phyloP scores from a whole-genome alignment of 805 yeast genomes.

The Sugiyamaella lignohabitans region DNA sequence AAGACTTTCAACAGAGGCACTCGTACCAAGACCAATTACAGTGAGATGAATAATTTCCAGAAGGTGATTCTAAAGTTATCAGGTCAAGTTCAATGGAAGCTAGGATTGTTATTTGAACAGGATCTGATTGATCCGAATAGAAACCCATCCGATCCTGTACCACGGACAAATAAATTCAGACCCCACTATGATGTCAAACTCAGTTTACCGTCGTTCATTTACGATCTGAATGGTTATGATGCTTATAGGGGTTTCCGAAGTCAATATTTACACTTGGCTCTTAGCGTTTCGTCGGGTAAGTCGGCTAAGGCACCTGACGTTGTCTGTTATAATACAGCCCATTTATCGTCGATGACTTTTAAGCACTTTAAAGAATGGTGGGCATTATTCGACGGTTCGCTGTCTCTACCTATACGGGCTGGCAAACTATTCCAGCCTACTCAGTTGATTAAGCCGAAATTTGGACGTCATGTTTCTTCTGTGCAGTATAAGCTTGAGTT shows the following conservation, averaged over 20 bases:
- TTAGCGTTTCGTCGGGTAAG: conserved; percentile 35
- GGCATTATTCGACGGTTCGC: conserved; percentile 70
- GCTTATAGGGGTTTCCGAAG: conserved; percentile 77
- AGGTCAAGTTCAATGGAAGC: conserved; percentile 69
- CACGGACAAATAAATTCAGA: conserved; percentile 42
- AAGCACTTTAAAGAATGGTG: conserved; percentile 78
- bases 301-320: not conserved
- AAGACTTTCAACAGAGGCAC: conserved; percentile 30
- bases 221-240: conserved; percentile 54
- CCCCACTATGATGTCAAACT: conserved; percentile 62
- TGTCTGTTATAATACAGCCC: conserved; percentile 55
- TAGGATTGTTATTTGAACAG: conserved; percentile 69
- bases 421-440: conserved; percentile 54
- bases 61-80: conserved; percentile 55
- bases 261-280: conserved; percentile 69
- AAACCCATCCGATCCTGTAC: conserved; percentile 19
- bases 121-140: conserved; percentile 31
- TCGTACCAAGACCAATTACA: conserved; percentile 19
- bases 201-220: conserved; percentile 48
- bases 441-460: conserved; percentile 39
- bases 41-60: conserved; percentile 24
- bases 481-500: conserved; percentile 73
- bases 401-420: conserved; percentile 69
- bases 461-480: conserved; percentile 67
- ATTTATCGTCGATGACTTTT: conserved; percentile 65